Conservation (phyloP, 202 grass and related monocot genomes). For the Setaria italica region DNA sequence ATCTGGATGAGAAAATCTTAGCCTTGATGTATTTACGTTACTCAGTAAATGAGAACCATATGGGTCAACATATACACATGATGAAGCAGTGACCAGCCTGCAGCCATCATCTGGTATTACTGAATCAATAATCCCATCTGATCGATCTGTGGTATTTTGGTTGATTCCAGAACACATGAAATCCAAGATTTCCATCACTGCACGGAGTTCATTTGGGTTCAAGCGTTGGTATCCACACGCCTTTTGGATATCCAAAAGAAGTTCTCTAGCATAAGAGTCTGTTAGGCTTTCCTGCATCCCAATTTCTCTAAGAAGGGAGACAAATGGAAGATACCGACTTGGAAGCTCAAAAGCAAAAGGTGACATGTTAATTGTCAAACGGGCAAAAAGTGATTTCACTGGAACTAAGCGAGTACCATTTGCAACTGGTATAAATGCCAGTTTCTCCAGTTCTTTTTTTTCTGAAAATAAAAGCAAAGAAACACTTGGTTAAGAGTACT, state of each 20-base stretch:
- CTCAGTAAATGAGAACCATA: slow-evolving; percentile 74
- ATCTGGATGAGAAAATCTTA: slow-evolving; percentile 91
- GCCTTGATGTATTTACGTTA: slow-evolving; percentile 80
- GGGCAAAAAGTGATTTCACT: slow-evolving; percentile 88
- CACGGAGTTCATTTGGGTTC: slow-evolving; percentile 97
- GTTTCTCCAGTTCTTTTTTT: slow-evolving; percentile 78
- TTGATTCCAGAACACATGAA: slow-evolving; percentile 78
- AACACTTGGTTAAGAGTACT: slow-evolving; percentile 20
- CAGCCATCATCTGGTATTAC: slow-evolving; percentile 99
- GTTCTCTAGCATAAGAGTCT: slow-evolving; percentile 80
- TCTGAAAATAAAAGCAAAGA: slow-evolving; percentile 62
- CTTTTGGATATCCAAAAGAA: slow-evolving; percentile 89
- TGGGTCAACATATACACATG: slow-evolving; percentile 92
- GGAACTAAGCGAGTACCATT: slow-evolving; percentile 91
- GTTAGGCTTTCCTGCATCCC: slow-evolving; percentile 91
- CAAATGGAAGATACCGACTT: slow-evolving; percentile 78
- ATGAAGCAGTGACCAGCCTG: slow-evolving; percentile 85
- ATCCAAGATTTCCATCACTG: slow-evolving; percentile 86
- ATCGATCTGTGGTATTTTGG: slow-evolving; percentile 54
- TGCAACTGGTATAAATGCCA: slow-evolving; percentile 94
- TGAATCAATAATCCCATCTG: slow-evolving; percentile 63
- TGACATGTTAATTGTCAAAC: slow-evolving; percentile 87
- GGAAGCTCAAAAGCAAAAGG: slow-evolving; percentile 98
- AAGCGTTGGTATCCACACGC: slow-evolving; percentile 92
- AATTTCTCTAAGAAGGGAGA: slow-evolving; percentile 87